Evolutionary conservation across 768 basidiomycete species (phyloP).

Genomic region (Lactifluus pinguis): DNA sequence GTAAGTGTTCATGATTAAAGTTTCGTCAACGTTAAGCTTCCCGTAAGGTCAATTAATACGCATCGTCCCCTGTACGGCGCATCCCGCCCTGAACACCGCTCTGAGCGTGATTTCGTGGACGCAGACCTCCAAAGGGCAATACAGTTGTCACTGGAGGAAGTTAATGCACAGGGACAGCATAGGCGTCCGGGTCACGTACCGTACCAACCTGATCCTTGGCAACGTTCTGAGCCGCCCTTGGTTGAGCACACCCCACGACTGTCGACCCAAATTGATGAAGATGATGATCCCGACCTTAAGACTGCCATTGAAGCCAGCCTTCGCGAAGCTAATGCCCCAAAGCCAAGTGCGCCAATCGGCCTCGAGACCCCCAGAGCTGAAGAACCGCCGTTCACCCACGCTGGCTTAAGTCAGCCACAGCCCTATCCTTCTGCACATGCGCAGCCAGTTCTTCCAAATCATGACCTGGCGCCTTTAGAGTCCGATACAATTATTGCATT

Average conservation of each 20-base stretch:
- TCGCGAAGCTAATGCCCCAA: slow-evolving; percentile 71
- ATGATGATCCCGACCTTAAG: slow-evolving; percentile 85
- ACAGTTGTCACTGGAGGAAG: slow-evolving; percentile 79
- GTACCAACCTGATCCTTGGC: slow-evolving; percentile 49
- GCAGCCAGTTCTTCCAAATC: slow-evolving; percentile 54
- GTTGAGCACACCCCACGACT: slow-evolving; percentile 32
- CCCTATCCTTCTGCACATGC: slow-evolving; percentile 35
- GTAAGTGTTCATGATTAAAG: slow-evolving; percentile 29
- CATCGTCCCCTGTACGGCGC: slow-evolving; percentile 47
- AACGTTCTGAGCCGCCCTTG: slow-evolving; percentile 57
- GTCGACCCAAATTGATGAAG: slow-evolving; percentile 42
- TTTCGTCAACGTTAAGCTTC: slow-evolving; percentile 3
- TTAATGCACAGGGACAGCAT: slow-evolving; percentile 37
- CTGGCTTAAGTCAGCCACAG: slow-evolving; percentile 34
- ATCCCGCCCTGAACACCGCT: slow-evolving; percentile 44
- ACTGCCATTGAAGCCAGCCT: slow-evolving; percentile 95
- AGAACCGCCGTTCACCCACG: slow-evolving; percentile 29
- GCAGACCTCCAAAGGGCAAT: slow-evolving; percentile 92
- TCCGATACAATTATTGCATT: slow-evolving; percentile 84
- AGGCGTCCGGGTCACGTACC: slow-evolving; percentile 60
- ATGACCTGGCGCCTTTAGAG: slow-evolving; percentile 78
- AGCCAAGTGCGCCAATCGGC: slow-evolving; percentile 67
- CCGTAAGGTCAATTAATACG: slow-evolving; percentile 27
- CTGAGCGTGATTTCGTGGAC: slow-evolving; percentile 59
- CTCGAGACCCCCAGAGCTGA: slow-evolving; percentile 45